A percentile compares a stretch with the other conserved stretches of the same genome.
These are phyloP conservation scores for Exophiala oligosperma DNA, from an alignment of 2,329 filamentous ascomycete genomes.

Conservation along the genomic window DNA sequence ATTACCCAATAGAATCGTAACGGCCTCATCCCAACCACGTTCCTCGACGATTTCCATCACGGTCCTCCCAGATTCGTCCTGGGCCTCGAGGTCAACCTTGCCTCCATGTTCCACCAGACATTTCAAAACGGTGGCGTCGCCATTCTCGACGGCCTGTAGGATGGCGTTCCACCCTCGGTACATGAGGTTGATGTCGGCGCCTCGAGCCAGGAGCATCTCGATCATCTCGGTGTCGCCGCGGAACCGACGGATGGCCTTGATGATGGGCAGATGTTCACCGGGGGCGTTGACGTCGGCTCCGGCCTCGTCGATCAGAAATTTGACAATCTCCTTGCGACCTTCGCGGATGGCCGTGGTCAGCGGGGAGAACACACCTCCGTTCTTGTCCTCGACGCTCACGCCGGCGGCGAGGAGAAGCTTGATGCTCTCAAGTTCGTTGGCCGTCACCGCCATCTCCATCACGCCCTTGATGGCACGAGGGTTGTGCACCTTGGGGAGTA, in stretches of 20 bases:
- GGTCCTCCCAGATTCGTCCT: conserved; percentile 55
- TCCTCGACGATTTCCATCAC: conserved; percentile 60
- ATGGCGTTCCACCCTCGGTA: conserved; percentile 67
- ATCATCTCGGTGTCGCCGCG: conserved; percentile 61
- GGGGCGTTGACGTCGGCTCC: conserved; percentile 66
- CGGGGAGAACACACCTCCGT: conserved; percentile 70
- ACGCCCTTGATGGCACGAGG: conserved; percentile 65
- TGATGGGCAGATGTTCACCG: conserved; percentile 69
- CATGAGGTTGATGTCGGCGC: conserved; percentile 67
- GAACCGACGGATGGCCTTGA: conserved; percentile 66
- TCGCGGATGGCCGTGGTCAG: conserved; percentile 68
- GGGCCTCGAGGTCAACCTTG: conserved; percentile 42
- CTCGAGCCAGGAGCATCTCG: conserved; percentile 61
- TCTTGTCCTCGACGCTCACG: conserved; percentile 69
- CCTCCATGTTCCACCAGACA: conserved; percentile 41
- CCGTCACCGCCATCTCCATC: conserved; percentile 66
- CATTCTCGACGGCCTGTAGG: conserved; percentile 66
- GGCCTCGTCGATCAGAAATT: conserved; percentile 61
- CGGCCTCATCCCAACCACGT: conserved; percentile 60
- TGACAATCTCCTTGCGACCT: conserved; percentile 60
- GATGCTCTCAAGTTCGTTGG: conserved; percentile 66
- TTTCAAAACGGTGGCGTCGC: conserved; percentile 55
- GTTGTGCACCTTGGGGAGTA: conserved; percentile 59
- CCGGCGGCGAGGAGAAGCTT: conserved; percentile 65
- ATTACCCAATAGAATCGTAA: conserved; percentile 43